Conservation (phyloP, 352 stramenopile genomes). For the Thalassiosira oceanica region DNA sequence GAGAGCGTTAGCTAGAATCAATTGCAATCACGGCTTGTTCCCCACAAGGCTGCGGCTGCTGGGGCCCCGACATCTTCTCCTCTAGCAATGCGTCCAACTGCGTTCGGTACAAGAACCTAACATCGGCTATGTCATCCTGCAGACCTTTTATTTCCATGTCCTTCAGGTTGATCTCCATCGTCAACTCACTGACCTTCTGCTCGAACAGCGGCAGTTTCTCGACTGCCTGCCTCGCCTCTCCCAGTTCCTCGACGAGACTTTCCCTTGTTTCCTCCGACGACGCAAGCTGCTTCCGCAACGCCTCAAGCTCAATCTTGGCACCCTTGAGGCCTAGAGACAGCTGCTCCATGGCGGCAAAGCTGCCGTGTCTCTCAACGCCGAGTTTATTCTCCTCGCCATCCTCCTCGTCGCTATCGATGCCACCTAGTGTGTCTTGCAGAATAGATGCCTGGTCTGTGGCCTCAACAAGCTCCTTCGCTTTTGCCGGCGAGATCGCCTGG, state of each 20-base stretch:
- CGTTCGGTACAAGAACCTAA: conserved; percentile 58
- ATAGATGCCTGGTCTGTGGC: conserved; percentile 67
- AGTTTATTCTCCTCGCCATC: conserved; percentile 48
- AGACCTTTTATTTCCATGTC: conserved; percentile 65
- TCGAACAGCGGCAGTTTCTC: conserved; percentile 72
- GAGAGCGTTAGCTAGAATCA: too few relatives aligned
- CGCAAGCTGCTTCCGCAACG: conserved; percentile 52
- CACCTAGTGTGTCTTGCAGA: conserved; percentile 56
- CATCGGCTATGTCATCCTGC: conserved; percentile 67
- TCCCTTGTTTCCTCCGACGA: conserved; percentile 60
- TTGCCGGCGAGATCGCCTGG: conserved; percentile 13
- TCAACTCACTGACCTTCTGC: conserved; percentile 60
- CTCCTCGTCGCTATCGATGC: conserved; percentile 50
- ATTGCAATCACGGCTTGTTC: too few relatives aligned
- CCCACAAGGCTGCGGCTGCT: too few relatives aligned
- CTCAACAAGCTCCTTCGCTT: conserved; percentile 55
- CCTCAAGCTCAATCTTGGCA: conserved; percentile 53
- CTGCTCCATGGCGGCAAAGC: conserved; percentile 71
- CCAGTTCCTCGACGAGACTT: conserved; percentile 54
- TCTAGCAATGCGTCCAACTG: conserved; percentile 68
- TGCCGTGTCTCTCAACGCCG: conserved; percentile 34
- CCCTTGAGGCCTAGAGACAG: conserved; percentile 58
- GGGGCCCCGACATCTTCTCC: too few relatives aligned
- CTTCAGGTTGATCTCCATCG: conserved; percentile 58
- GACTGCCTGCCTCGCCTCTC: conserved; percentile 45